phyloP scores from a whole-genome alignment of 1,284 basidiomycete genomes.

The Laetiporus sulphureus region DNA sequence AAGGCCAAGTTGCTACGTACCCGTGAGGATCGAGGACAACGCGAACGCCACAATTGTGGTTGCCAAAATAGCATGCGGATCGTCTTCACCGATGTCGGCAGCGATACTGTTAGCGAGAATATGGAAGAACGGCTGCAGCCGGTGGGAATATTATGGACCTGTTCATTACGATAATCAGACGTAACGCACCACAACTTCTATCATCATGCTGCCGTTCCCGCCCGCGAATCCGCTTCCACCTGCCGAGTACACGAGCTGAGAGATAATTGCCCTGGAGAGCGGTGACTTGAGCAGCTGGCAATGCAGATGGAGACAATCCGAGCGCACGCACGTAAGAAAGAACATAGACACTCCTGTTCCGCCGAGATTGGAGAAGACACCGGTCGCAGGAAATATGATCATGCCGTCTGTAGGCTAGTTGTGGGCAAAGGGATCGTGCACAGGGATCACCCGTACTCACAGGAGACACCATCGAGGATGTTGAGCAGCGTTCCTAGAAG shows the following conservation, averaged over 20 bases:
- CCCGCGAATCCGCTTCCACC: slow-evolving; percentile 88
- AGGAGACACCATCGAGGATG: slow-evolving; percentile 89
- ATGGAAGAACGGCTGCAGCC: slow-evolving; percentile 91
- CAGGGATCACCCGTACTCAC: slow-evolving; percentile 37
- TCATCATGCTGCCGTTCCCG: slow-evolving; percentile 98
- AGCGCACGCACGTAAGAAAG: slow-evolving; percentile 67
- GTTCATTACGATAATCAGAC: not conserved
- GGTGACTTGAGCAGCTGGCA: not conserved
- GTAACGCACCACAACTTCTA: slow-evolving; percentile 82
- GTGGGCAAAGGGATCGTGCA: not conserved
- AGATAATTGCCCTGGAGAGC: slow-evolving; percentile 52
- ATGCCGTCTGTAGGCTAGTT: slow-evolving; percentile 55
- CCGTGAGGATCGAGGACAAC: slow-evolving; percentile 87
- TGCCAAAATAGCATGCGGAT: slow-evolving; percentile 71
- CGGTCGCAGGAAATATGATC: slow-evolving; percentile 86
- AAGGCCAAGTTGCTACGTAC: slow-evolving; percentile 35
- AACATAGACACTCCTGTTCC: slow-evolving; percentile 94
- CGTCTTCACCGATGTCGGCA: slow-evolving; percentile 62
- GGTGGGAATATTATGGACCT: not conserved
- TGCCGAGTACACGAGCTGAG: slow-evolving; percentile 82
- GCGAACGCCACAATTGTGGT: slow-evolving; percentile 91
- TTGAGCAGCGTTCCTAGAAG: slow-evolving; percentile 86
- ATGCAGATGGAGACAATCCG: not conserved
- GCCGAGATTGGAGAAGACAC: slow-evolving; percentile 78
- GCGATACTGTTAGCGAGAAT: slow-evolving; percentile 82